Conservation (phyloP, 2,329 filamentous ascomycete genomes). For the Penicillium sp. region DNA sequence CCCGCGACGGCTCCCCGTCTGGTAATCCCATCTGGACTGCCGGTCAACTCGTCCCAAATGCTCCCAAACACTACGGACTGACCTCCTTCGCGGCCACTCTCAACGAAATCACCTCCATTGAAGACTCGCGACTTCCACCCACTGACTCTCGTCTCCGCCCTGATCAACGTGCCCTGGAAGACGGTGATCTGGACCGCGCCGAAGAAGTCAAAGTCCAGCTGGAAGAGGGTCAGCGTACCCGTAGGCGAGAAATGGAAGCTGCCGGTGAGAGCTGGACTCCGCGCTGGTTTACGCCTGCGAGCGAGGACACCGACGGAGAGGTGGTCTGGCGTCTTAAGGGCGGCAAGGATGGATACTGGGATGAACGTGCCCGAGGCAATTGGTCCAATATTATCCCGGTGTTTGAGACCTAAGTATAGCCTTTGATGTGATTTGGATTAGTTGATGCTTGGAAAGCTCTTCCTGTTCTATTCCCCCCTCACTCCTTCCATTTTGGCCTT, state of each 20-base stretch:
- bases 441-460: not conserved
- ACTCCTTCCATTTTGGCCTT: not conserved
- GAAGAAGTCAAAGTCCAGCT: constrained; percentile 80
- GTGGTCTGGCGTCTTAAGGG: constrained; percentile 69
- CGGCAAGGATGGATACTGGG: constrained; percentile 92
- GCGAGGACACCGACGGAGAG: constrained; percentile 42
- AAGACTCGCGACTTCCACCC: constrained; percentile 70
- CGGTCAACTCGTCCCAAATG: constrained; percentile 75
- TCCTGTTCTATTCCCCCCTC: not conserved
- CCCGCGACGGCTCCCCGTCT: constrained; percentile 61
- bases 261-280: constrained; percentile 71
- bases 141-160: constrained; percentile 84
- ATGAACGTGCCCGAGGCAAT: constrained; percentile 68
- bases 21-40: constrained; percentile 76
- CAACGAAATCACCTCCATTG: constrained; percentile 83
- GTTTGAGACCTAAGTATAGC: constrained; percentile 42
- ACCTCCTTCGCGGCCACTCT: constrained; percentile 82
- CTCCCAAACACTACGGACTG: constrained; percentile 80
- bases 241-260: constrained; percentile 75
- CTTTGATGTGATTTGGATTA: not conserved
- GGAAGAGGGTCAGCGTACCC: constrained; percentile 79
- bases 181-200: constrained; percentile 77
- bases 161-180: constrained; percentile 83
- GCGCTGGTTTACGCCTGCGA: constrained; percentile 78
- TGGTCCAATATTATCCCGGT: constrained; percentile 64